Base-by-base conservation (phyloP, 2,329 filamentous ascomycete species). In the Dothiorella sarmentorum region DNA sequence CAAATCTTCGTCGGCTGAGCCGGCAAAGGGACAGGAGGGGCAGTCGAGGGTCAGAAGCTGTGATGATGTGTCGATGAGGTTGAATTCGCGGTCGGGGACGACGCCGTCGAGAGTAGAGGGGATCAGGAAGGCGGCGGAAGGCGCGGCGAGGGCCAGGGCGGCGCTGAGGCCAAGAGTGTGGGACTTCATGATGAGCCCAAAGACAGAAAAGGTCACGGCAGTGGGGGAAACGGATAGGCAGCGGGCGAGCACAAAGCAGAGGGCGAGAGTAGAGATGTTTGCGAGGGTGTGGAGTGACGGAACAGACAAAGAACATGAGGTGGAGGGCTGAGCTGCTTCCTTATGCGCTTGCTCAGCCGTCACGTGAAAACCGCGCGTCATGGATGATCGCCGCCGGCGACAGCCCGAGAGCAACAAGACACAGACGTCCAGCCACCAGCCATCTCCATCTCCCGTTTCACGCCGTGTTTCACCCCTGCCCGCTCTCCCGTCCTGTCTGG, bases 31-130 rank as follows among this genome's bases (percentile, higher is more conserved):
- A 60, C 72, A 75, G 44, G 64, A 65, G 24, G 67, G 64, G 58
- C 72, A 75, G 27, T 72, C 70, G 9, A 74, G 60, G 18, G 66
- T 63, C 5, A 71, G 62, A 1, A 67, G 66, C 51, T 71, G 70
- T 56, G 67, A 68, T 58, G 63, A 66, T 1, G 72, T 69, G 61
- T 71, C 66, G 60, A 72, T 64, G 0, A 55, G 49, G 57, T 29
- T 55, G 47, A 59, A 49, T 24, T 59, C 57, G 38, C 40, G 47
- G 22, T 59, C 49, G 57, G 65, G 67, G 37, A 73, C 62, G 13
- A 67, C 65, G 60, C 65, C 66, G 61, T 68, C 67, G 26, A 22
- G 40, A 37, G 57, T 59, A 7, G 57, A 59, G 43, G 57, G 57
- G 22, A 59, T 29, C 27, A 59, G 47, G 57, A 59, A 59, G 40